phyloP scores from a whole-genome alignment of 176 grass and related monocot species.

The Triticum turgidum region DNA sequence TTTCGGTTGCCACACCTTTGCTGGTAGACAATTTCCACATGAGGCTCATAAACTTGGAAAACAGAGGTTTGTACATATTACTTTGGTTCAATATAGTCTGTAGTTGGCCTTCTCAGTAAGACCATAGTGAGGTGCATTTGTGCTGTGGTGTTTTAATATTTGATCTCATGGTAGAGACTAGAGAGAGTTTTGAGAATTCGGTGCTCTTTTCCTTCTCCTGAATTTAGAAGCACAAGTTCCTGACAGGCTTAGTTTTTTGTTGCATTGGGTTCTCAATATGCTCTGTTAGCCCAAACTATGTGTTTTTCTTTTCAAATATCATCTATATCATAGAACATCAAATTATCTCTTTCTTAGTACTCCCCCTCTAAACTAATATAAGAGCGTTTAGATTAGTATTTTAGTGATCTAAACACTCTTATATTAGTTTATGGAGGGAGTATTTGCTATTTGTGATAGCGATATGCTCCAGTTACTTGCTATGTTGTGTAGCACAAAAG shows the following conservation, averaged over 20 bases:
- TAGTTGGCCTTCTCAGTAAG: background rate
- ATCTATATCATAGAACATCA: background rate
- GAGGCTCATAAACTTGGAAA: slow-evolving; percentile 70
- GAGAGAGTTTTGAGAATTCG: background rate
- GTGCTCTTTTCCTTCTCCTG: background rate
- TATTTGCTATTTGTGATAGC: background rate
- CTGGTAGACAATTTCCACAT: slow-evolving; percentile 63
- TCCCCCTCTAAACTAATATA: no score
- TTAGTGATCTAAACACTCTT: no score
- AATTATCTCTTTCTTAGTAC: background rate
- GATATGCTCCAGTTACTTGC: background rate
- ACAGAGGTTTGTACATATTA: slow-evolving; percentile 55
- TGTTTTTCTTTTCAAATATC: background rate
- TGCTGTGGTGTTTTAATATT: background rate
- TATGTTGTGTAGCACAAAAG: background rate
- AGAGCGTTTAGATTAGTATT: no score
- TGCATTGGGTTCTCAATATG: background rate
- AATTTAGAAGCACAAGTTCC: background rate
- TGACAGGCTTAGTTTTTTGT: background rate
- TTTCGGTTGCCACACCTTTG: slow-evolving; percentile 51
- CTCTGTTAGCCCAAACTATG: slow-evolving; percentile 3
- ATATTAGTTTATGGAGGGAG: no score
- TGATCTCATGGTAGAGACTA: background rate
- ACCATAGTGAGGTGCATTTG: background rate
- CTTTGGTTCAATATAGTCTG: background rate